Percentiles rank a stretch among this genome's conserved stretches.
Evolutionary conservation across 768 basidiomycete species (phyloP).

Genomic region (Phylloporus arenicola): DNA sequence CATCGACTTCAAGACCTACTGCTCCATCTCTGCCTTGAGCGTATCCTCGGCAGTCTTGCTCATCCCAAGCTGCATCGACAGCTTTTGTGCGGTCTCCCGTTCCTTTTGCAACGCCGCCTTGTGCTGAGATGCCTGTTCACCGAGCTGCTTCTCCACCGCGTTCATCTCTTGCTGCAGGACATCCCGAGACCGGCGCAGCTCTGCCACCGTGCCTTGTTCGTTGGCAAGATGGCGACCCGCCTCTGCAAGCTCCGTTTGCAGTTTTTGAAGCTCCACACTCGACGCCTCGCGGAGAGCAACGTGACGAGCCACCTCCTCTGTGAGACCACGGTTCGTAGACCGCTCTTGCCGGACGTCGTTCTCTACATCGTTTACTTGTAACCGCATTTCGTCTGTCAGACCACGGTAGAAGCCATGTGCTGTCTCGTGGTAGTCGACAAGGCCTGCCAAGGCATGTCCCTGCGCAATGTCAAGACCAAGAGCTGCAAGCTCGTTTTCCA

Average conservation of each 20-base stretch:
- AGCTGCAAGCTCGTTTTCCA: conserved; percentile 16
- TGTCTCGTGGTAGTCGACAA: conserved; percentile 16
- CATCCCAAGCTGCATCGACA: conserved; percentile 49
- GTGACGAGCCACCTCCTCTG: conserved; percentile 37
- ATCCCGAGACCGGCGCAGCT: conserved; percentile 17
- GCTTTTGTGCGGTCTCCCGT: conserved; percentile 40
- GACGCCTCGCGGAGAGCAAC: conserved; percentile 40
- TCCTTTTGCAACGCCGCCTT: conserved; percentile 41
- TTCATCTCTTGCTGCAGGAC: conserved; percentile 25
- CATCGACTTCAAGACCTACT: conserved; percentile 39
- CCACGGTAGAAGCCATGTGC: conserved; percentile 35
- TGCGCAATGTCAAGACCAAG: conserved; percentile 17
- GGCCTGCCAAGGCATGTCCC: conserved; percentile 3
- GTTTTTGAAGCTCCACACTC: conserved; percentile 36
- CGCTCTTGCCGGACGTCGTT: conserved; percentile 11
- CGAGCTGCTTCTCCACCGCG: conserved; percentile 23
- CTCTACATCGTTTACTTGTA: conserved; percentile 8
- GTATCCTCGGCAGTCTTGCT: conserved; percentile 61
- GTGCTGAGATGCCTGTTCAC: conserved; percentile 31
- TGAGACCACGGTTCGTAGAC: conserved; percentile 15
- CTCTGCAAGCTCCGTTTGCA: conserved; percentile 34
- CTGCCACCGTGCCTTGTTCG: conserved; percentile 18
- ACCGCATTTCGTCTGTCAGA: conserved; percentile 32
- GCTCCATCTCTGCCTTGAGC: conserved; percentile 61
- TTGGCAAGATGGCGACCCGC: conserved; percentile 17